Conservation (phyloP, 805 yeast genomes). For the Priceomyces fermenticarens region DNA sequence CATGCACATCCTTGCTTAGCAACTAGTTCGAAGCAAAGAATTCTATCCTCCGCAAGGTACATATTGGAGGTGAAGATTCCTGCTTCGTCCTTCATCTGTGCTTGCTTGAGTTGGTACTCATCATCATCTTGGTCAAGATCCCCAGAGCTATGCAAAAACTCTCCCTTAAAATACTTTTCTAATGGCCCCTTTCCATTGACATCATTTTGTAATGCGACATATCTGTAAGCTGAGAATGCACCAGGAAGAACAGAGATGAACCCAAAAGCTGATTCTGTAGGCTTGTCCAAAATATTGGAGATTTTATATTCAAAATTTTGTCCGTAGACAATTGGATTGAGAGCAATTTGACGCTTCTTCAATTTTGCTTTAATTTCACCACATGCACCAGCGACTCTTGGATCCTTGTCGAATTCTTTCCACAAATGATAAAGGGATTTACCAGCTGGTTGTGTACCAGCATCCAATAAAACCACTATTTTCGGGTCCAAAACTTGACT, state of each 20-base stretch:
- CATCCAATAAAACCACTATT: constrained; percentile 55
- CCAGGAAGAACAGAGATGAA: constrained; percentile 67
- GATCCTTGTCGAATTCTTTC: constrained; percentile 60
- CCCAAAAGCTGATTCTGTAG: constrained; percentile 63
- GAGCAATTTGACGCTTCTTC: constrained; percentile 42
- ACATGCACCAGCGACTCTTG: constrained; percentile 65
- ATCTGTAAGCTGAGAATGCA: constrained; percentile 65
- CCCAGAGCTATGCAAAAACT: constrained; percentile 53
- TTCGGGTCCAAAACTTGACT: constrained; percentile 57
- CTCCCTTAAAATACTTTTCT: constrained; percentile 67
- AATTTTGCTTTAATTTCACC: constrained; percentile 67
- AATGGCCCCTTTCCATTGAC: constrained; percentile 54
- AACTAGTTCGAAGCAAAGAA: constrained; percentile 61
- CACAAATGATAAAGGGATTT: constrained; percentile 57
- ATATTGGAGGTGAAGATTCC: constrained; percentile 64
- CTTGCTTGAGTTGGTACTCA: constrained; percentile 37
- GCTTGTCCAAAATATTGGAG: constrained; percentile 65
- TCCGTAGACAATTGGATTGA: constrained; percentile 62
- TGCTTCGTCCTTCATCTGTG: constrained; percentile 39
- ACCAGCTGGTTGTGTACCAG: constrained; percentile 62
- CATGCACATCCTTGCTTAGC: constrained; percentile 56
- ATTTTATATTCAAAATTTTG: constrained; percentile 68
- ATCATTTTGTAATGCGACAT: constrained; percentile 55
- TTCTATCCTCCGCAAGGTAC: constrained; percentile 71
- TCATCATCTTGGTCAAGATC: constrained; percentile 60